Evolutionary conservation across 75 land plant species (phyloP).

Genomic region (Pinus albicaulis): DNA sequence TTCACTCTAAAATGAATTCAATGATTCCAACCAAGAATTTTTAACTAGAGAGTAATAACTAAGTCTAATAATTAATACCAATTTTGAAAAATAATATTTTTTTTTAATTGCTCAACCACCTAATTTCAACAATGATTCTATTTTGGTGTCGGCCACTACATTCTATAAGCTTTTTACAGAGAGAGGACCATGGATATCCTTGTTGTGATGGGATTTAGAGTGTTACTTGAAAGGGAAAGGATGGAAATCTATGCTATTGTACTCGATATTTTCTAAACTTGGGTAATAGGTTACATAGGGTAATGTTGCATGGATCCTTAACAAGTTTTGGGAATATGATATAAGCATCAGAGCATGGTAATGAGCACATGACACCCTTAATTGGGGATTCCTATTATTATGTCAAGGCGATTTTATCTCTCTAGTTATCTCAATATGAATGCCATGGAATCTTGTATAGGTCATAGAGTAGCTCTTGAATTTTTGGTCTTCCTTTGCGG

Average conservation of each 20-base stretch:
- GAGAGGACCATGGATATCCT: constrained; percentile 95
- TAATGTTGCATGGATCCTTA: constrained; percentile 99
- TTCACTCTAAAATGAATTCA: no score
- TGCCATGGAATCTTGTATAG: not conserved
- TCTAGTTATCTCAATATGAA: not conserved
- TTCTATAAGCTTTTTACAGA: constrained; percentile 93
- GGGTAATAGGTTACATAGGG: constrained; percentile 97
- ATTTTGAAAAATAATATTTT: no score
- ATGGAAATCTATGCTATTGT: constrained; percentile 74
- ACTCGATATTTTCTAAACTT: constrained; percentile 89
- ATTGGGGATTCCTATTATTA: constrained; percentile 99
- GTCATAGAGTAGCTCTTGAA: not conserved
- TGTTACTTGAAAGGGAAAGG: constrained; percentile 88
- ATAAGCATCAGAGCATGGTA: constrained; percentile 96
- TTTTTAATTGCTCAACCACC: no score
- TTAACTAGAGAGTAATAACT: no score
- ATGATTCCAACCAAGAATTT: no score
- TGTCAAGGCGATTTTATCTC: constrained; percentile 54
- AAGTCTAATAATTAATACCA: no score
- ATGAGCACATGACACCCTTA: constrained; percentile 93
- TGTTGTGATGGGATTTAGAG: constrained; percentile 88
- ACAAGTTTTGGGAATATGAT: constrained; percentile 75
- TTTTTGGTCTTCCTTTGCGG: no score
- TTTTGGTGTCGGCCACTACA: constrained; percentile 53
- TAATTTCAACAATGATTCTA: no score